Evolutionary conservation across 2,329 filamentous ascomycete genomes (phyloP), one percentile per base, ranked within the genome.

Genomic region (Mycosphaerella sp.): DNA sequence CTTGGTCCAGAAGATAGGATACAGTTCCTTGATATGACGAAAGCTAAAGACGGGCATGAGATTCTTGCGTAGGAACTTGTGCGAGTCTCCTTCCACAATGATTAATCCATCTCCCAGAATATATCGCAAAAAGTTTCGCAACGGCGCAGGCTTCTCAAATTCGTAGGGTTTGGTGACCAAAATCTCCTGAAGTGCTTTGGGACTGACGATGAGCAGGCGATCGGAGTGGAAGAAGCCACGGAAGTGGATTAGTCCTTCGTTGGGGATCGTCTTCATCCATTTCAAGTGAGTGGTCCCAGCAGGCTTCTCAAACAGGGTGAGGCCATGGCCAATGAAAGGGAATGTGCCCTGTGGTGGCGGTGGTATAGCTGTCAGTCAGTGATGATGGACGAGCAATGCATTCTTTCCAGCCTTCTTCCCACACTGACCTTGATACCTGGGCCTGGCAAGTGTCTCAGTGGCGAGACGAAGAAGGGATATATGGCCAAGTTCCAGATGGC

Each of bases 41-140:
- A 89, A 95, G n/a, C 83, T 79, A 69, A 95, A 95, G 1, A 89
- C 87, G 0, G 89, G 89, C 73, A 85, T 82, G 14, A 95, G 79
- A 54, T 85, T 83, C 68, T 87, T 90, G 45, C 91, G 80, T 55
- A 80, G 75, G 48, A 73, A 73, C 56, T 71, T 73, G 61, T 81
- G 78, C 26, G 72, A 73, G 4, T 74, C 71, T 2, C 76, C 77
- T 58, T 80, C 77, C 0, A 74, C 73, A 55, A 78, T 67, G 41
- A 80, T 72, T 49, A 80, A 56, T 0, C 78, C 78, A 45, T 77
- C 73, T 1, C 78, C 78, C 1, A 80, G 64, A 17, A 80, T 74
- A 1, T 71, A 69, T 0, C 72, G 68, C 11, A 81, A 64, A 48
- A 79, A 76, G 12, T 69, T 68, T 17, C 73, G 72, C 6, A 70